Base-by-base conservation (phyloP, 352 stramenopile species). In the Globisporangium nagaii region DNA sequence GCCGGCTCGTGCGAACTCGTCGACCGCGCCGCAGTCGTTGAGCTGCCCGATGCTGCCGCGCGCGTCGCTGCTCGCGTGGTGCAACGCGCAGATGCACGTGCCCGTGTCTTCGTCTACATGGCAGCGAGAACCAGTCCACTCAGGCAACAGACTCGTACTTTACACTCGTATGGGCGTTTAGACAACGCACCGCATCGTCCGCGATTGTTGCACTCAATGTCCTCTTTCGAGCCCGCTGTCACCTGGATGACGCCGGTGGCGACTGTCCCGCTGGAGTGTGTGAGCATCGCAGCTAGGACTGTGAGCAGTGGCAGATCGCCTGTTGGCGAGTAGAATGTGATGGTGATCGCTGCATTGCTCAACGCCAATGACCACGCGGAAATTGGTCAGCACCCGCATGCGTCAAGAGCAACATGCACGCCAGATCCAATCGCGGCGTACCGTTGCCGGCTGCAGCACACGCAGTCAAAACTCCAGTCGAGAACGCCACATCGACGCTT, bases 141-240 rank as follows among this genome's bases (percentile, higher is more conserved):
- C 34, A 40, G 34, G 32, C n/a, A 40, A 40, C 17, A 11, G 35
- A 6, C 13, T 17, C 34, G 15, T 39, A n/a, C n/a, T n/a, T n/a
- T n/a, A n/a, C n/a, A n/a, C n/a, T n/a, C n/a, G n/a, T n/a, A n/a
- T n/a, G n/a, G n/a, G n/a, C n/a, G n/a, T n/a, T n/a, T n/a, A n/a
- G n/a, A n/a, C 35, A 10, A 73, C 71, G 10, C 54, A 90, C 79
- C 73, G 22, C 80, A 91, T 43, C 75, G 71, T 0, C 80, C 80
- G n/a, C 78, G 78, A 36, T 86, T 87, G 55, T 89, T 85, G 74
- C 86, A 95, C 36, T 87, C 65, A 11, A 39, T 60, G 46, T 90
- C 72, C 49, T 90, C 86, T 51, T 79, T 92, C 4, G 73, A 91
- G 9, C 73, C 79, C 25, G 55, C 47, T 0, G 47, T 68, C 7